phyloP scores from a whole-genome alignment of 805 yeast species.

The Starmera pachycereana region DNA sequence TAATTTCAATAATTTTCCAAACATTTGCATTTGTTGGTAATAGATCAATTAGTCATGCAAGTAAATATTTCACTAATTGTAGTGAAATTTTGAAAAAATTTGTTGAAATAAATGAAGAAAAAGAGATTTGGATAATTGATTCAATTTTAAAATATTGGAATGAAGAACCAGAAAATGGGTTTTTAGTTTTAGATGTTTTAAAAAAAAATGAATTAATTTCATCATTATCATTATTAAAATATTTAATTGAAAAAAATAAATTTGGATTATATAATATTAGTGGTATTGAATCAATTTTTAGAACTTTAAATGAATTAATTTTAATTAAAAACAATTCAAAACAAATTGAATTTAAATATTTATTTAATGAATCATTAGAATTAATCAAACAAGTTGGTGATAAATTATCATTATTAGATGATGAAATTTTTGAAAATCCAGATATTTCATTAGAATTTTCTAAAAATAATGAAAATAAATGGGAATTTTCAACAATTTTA shows the following conservation, averaged over 20 bases:
- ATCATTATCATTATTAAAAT: slow-evolving; percentile 30
- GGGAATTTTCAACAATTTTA: slow-evolving; percentile 31
- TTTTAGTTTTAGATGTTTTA: slow-evolving; percentile 44
- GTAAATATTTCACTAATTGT: slow-evolving; percentile 38
- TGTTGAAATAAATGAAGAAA: slow-evolving; percentile 18
- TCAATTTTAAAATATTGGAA: slow-evolving; percentile 58
- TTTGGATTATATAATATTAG: slow-evolving; percentile 33
- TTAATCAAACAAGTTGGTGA: not conserved
- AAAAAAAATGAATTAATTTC: slow-evolving; percentile 33
- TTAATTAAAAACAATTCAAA: slow-evolving; percentile 5
- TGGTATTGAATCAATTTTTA: slow-evolving; percentile 32
- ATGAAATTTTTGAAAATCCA: slow-evolving; percentile 16
- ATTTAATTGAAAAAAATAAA: slow-evolving; percentile 27
- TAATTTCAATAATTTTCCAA: slow-evolving; percentile 56
- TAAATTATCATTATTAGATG: slow-evolving; percentile 5
- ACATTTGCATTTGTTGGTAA: slow-evolving; percentile 75
- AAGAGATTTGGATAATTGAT: slow-evolving; percentile 37
- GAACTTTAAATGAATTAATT: slow-evolving; percentile 22
- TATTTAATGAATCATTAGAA: no score
- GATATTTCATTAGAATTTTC: slow-evolving; percentile 19
- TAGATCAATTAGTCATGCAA: slow-evolving; percentile 74
- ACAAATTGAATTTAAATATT: no score
- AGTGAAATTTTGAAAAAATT: slow-evolving; percentile 25
- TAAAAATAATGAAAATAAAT: slow-evolving; percentile 24
- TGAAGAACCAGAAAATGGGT: slow-evolving; percentile 54